These are phyloP conservation scores for Batkoa obscura DNA, from an alignment of 371 early-diverging fungal genomes.

Conservation along the genomic window DNA sequence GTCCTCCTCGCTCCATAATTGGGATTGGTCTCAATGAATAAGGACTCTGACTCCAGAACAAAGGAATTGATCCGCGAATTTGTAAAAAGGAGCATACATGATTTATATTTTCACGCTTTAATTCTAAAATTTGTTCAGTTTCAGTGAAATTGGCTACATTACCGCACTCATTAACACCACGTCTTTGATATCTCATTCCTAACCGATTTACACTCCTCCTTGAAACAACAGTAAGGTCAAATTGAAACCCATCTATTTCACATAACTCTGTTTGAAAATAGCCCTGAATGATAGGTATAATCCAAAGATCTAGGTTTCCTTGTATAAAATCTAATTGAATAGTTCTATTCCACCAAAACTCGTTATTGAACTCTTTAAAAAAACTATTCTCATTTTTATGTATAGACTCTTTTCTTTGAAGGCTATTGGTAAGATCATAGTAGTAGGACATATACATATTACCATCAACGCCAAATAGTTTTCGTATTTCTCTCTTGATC, in stretches of 20 bases:
- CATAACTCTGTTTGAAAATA: constrained; percentile 36
- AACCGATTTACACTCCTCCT: constrained; percentile 55
- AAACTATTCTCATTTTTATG: not conserved
- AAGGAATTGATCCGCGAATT: constrained; percentile 94
- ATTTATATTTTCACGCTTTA: constrained; percentile 3
- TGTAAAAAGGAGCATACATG: constrained; percentile 60
- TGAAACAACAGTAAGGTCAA: constrained; percentile 57
- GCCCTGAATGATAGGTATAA: constrained; percentile 49
- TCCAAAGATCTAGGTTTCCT: constrained; percentile 30
- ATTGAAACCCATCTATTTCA: constrained; percentile 32
- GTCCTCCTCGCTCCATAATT: constrained; percentile 21
- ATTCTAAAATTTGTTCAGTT: constrained; percentile 69
- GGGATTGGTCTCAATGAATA: constrained; percentile 51
- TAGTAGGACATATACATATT: not conserved
- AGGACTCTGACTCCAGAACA: constrained; percentile 88
- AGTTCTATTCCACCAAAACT: constrained; percentile 42
- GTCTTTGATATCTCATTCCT: constrained; percentile 80
- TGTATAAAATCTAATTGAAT: constrained; percentile 10
- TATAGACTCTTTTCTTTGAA: not conserved
- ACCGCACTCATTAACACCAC: constrained; percentile 90
- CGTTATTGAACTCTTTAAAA: constrained; percentile 14
- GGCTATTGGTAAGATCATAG: constrained; percentile 3
- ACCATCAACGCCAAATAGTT: not conserved
- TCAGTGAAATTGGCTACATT: constrained; percentile 96
- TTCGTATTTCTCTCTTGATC: constrained; percentile 1